Conservation (phyloP, 2,329 filamentous ascomycete species). For the Fusarium drepaniforme region DNA sequence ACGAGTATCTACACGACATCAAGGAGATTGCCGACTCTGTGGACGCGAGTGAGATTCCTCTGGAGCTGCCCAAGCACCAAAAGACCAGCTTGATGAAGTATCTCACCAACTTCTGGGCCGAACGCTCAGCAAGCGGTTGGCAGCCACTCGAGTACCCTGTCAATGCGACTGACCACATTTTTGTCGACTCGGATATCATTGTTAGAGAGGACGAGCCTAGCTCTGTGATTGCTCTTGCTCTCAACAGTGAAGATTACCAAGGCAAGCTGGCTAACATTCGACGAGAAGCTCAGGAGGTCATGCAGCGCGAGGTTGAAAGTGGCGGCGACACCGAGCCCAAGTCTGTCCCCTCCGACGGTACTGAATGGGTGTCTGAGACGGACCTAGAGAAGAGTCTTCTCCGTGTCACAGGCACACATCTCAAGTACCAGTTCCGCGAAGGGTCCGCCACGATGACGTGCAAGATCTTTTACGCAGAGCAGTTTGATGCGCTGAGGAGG, state of each 20-base stretch:
- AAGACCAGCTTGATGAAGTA: slow-evolving; percentile 95
- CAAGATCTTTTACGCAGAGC: slow-evolving; percentile 98
- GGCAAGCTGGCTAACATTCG: slow-evolving; percentile 80
- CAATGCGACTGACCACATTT: slow-evolving; percentile 90
- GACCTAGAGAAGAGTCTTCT: slow-evolving; percentile 89
- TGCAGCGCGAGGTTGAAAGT: slow-evolving; percentile 52
- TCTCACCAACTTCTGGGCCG: slow-evolving; percentile 97
- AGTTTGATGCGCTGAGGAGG: slow-evolving; percentile 92
- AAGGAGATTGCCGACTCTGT: slow-evolving; percentile 73
- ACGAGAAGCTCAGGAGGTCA: slow-evolving; percentile 58
- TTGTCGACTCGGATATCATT: slow-evolving; percentile 96
- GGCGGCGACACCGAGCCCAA: slow-evolving; percentile 45
- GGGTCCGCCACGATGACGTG: slow-evolving; percentile 95
- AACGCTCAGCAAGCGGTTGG: slow-evolving; percentile 96
- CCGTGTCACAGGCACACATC: slow-evolving; percentile 87
- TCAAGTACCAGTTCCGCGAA: slow-evolving; percentile 96
- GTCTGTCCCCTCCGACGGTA: slow-evolving; percentile 51
- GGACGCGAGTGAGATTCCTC: slow-evolving; percentile 70
- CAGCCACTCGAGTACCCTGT: slow-evolving; percentile 92
- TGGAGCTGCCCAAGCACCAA: slow-evolving; percentile 91
- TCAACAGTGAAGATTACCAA: slow-evolving; percentile 89
- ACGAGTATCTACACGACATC: slow-evolving; percentile 75
- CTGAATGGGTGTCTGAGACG: slow-evolving; percentile 67
- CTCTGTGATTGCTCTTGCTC: slow-evolving; percentile 92
- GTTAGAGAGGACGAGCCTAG: slow-evolving; percentile 97